Base-by-base conservation (phyloP, 441 rosid genomes). In the Hura crepitans region DNA sequence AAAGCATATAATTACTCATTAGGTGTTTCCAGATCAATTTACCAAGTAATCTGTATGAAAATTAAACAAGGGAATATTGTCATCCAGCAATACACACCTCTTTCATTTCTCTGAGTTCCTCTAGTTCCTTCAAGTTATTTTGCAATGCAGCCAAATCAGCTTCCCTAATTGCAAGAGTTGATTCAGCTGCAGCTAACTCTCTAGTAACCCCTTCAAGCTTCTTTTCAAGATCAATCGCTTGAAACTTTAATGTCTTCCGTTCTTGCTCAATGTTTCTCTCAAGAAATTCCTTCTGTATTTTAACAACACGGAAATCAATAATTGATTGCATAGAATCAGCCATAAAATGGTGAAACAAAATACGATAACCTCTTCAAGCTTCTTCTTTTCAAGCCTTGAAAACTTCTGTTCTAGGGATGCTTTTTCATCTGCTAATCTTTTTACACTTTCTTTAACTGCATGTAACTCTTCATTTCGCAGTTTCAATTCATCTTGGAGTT, bases 61-160 rank as follows among this genome's bases (percentile, higher is more conserved):
- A 51, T 18, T 33, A 22, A 50, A 66, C 33, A 70, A 20, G 5
- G 0, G 17, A 45, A 12, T 9, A 37, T 60, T n/a, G 15, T 47
- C 49, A 56, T 56, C 27, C 20, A 54, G 13, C 25, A 7, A 72
- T 57, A 30, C 20, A 57, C 66, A 75, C 99, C 99, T 90, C 99
- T 81, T 88, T 92, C 96, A 95, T 88, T 83, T 89, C 97, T 79
- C 99, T 84, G 72, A 95, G 72, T 30, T 95, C 98, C 72, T 92
- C 98, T 23, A 95, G 78, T 69, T 95, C 99, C 79, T 87, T 92
- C 79, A 87, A 75, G 66, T 81, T 88, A 77, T 80, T 87, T 72
- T 92, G 89, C 75, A 89, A 66, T 66, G 84, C 60, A 72, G 81
- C 76, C 68, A 90, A 80, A 51, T 92, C 91, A 23, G 84, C 72